phyloP scores from a whole-genome alignment of 129 eudicot species.

The Flaveria linearis region DNA sequence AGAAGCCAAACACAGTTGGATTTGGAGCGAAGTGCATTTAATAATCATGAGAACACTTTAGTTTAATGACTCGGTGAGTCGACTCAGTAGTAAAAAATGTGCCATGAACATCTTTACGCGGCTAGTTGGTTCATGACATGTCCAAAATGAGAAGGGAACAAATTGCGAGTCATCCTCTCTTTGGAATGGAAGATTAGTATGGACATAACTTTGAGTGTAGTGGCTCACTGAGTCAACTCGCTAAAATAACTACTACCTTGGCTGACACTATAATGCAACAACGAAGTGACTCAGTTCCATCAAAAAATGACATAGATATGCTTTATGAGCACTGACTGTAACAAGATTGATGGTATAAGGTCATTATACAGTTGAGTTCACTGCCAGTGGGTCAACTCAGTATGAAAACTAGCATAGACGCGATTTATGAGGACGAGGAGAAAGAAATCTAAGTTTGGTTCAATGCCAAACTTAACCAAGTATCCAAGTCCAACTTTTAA shows the following conservation, averaged over 20 bases:
- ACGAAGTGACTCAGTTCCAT: background rate
- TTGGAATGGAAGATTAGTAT: background rate
- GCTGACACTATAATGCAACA: background rate
- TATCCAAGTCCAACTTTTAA: background rate
- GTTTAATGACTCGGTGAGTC: background rate
- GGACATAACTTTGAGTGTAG: background rate
- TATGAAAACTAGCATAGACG: slow-evolving; percentile 8
- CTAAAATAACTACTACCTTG: background rate
- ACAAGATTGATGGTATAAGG: background rate
- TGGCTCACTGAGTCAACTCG: slow-evolving; percentile 21
- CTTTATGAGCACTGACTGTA: too few species aligned
- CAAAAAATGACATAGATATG: background rate
- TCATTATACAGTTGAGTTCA: background rate
- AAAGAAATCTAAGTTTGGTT: too few species aligned
- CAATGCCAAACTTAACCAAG: background rate
- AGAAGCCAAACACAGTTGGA: slow-evolving; percentile 21
- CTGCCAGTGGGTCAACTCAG: slow-evolving; percentile 19
- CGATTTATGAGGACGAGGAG: too few species aligned
- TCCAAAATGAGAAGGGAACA: background rate
- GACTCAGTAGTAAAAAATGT: background rate
- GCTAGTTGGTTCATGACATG: background rate
- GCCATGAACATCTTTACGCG: background rate
- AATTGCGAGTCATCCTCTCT: background rate
- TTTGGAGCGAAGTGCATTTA: slow-evolving; percentile 11
- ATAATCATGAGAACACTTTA: background rate